Evolutionary conservation across 495 filamentous ascomycete species (phyloP).

Genomic region (Staphylotrichum longicolle): DNA sequence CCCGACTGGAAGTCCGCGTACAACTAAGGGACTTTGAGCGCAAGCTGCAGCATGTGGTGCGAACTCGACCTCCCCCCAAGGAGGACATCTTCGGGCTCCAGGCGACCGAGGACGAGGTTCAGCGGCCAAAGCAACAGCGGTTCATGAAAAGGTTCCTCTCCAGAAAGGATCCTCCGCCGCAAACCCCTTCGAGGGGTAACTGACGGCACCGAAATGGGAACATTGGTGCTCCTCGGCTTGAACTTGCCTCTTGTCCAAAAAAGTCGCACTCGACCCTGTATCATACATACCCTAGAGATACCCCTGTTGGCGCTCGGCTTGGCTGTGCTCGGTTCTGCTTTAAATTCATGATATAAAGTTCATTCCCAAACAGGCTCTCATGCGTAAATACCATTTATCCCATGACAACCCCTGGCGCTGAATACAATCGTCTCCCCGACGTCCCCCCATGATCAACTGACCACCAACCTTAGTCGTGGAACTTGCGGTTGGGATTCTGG

Average conservation of each 20-base stretch:
- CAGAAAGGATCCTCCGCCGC: conserved; percentile 20
- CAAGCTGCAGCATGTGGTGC: conserved; percentile 65
- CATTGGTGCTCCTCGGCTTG: conserved; percentile 8
- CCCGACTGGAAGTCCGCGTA: conserved; percentile 70
- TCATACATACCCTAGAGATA: conserved; percentile 32
- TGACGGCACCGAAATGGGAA: neutral
- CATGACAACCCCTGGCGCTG: conserved; percentile 3
- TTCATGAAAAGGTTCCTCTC: conserved; percentile 48
- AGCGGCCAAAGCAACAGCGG: conserved; percentile 37
- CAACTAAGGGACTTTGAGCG: conserved; percentile 68
- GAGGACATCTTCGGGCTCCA: conserved; percentile 53
- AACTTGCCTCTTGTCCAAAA: conserved; percentile 1
- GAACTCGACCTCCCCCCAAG: conserved; percentile 62
- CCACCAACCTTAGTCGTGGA: conserved; percentile 69
- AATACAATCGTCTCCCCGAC: neutral
- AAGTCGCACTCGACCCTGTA: conserved; percentile 16
- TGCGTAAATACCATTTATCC: neutral
- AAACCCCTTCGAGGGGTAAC: neutral
- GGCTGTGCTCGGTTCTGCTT: conserved; percentile 15
- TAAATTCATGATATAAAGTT: conserved; percentile 12
- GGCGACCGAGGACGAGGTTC: conserved; percentile 30
- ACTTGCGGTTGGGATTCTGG: conserved; percentile 87
- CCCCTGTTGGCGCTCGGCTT: conserved; percentile 8
- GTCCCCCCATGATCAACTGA: conserved; percentile 1
- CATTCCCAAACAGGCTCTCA: conserved; percentile 10